Base-by-base conservation (phyloP, 495 filamentous ascomycete species). In the Penicillium ochrochloron region DNA sequence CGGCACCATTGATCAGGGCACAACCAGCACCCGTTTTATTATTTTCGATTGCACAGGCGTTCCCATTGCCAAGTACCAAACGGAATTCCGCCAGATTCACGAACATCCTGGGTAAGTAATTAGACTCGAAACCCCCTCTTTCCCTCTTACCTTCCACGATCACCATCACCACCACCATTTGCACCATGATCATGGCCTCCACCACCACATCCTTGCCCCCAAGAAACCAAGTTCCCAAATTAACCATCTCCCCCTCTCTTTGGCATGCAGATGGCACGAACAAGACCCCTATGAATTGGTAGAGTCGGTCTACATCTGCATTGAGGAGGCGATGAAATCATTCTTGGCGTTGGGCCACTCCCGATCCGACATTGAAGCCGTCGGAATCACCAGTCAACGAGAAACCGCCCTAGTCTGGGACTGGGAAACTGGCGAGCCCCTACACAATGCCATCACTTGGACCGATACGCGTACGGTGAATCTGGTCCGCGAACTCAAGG, bases 381-480 rank as follows among this genome's bases (percentile, higher is more conserved):
- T 98, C 70, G 94, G 94, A 60, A 91, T 98, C 75, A 97, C 94
- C 61, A 97, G 92, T 78, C 94, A 98, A 81, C 88, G 94, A 71
- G 94, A 98, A 80, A 98, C 94, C 27, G 92, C 89, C 0, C 80
- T 98, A 10, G 90, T 94, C 23, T 98, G 94, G 94, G 93, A 98
- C 73, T 88, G 82, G 70, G 83, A 86, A 57, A 96, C 94, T 5
- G 94, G 94, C 63, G 87, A 97, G 70, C 86, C 93, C 1, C 80
- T 98, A 21, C 86, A 92, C 76, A 93, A 95, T 71, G 93, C 94
- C 62, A 90, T 98, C 66, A 94, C 92, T 33, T 98, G 94, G 94
- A 90, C 94, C 50, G 94, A 98, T 70, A 97, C 94, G 11, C 84
- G 94, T 60, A 97, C 93, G 57, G 86, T 86, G 52, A 78, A 82